Evolutionary conservation across 257 asterid genomes (phyloP), one percentile per base, ranked within the genome.

Genomic region (Gardenia jasminoides): DNA sequence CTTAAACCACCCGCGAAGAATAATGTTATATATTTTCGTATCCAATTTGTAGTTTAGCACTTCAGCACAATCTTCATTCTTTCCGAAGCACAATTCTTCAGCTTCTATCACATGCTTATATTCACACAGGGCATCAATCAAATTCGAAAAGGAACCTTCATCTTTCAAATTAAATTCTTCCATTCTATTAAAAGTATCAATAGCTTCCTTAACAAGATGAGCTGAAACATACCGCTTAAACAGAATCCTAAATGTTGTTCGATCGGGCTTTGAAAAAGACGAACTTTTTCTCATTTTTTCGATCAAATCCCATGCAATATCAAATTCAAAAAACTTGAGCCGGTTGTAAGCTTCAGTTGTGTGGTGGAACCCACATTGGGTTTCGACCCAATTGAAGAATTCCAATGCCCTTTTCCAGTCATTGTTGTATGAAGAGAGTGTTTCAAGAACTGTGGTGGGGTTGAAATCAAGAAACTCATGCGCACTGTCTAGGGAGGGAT

Each of bases 91-190:
- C 66, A 95, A 70, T 41, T 93, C 99, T 79, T 91, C 96, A 47
- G 99, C 99, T 83, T 95, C 99, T 61, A 88, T 81, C 79, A 95
- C 99, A 78, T 95, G 98, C 83, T 88, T 93, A 82, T 93, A 87
- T 87, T 95, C 97, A 47, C 99, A 92, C 82, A 95, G 78, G 36
- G 97, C 92, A 82, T 93, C 99, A 76, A 93, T 85, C 86, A 93
- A 77, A 89, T 83, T 88, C 65, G 89, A 88, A 83, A 95, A 93
- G 0, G 98, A 92, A 74, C 80, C 76, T 74, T 91, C 91, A 79
- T 92, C 97, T 81, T 88, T 93, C 89, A 95, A 86, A 83, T 85
- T 82, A 79, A 86, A 92, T 74, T 90, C 91, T 46, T 84, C 92
- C 80, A 80, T 78, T 80, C 82, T 89, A 67, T 85, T 78, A 88